These are phyloP conservation scores for Eleusine indica DNA, from an alignment of 176 grass and related monocot genomes.

Conservation along the genomic window DNA sequence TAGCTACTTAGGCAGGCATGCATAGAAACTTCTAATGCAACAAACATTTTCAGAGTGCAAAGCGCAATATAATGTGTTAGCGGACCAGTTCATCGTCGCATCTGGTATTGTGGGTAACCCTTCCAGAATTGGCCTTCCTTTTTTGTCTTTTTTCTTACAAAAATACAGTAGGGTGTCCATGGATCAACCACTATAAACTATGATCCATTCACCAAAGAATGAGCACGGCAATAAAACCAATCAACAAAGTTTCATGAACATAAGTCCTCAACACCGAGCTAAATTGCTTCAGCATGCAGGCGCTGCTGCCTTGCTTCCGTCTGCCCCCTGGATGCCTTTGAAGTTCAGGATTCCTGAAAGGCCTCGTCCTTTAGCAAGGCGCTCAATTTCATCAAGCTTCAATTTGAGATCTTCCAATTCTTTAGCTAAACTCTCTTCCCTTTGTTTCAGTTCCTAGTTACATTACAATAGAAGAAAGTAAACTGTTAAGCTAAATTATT, in stretches of 20 bases:
- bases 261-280: not conserved
- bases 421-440: constrained; percentile 64
- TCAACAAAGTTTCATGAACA: constrained; percentile 13
- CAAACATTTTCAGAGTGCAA: not conserved
- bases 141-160: not conserved
- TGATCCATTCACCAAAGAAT: constrained; percentile 54
- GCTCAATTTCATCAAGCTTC: constrained; percentile 73
- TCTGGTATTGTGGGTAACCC: not conserved
- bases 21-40: constrained; percentile 38
- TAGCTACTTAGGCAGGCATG: not conserved
- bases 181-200: constrained; percentile 30
- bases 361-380: constrained; percentile 62
- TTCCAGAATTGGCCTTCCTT: constrained; percentile 3
- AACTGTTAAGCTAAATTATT: constrained; percentile 9
- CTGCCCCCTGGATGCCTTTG: constrained; percentile 43
- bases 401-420: constrained; percentile 69
- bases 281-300: constrained; percentile 42
- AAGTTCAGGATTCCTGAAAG: constrained; percentile 77
- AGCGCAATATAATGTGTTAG: not conserved
- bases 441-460: constrained; percentile 61
- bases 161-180: constrained; percentile 20
- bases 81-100: not conserved
- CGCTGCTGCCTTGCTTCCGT: constrained; percentile 46
- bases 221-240: not conserved
- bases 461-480: constrained; percentile 33